Percentiles rank a stretch among this genome's conserved stretches.
Evolutionary conservation across 129 eudicot genomes (phyloP).

Genomic region (Logfia minima): DNA sequence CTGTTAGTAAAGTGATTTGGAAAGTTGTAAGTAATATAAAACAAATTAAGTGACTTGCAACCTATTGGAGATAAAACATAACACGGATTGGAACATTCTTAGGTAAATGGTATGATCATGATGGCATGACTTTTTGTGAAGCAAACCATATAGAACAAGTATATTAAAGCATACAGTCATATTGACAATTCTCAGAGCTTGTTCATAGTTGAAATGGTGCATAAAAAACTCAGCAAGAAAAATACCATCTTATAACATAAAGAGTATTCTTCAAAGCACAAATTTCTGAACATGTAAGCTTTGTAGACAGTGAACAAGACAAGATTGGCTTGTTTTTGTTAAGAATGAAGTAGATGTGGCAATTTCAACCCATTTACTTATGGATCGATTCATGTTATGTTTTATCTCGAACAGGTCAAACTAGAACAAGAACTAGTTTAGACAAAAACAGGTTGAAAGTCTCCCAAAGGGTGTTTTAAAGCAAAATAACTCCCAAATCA

Average conservation of each 20-base stretch:
- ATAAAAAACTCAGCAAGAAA: background rate
- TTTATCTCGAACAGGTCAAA: background rate
- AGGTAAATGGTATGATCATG: background rate
- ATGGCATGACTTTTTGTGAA: background rate
- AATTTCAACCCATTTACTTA: background rate
- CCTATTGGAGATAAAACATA: background rate
- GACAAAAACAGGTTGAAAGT: background rate
- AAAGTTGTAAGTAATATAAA: background rate
- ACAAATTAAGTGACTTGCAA: background rate
- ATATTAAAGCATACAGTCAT: background rate
- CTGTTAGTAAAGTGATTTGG: background rate
- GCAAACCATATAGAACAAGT: background rate
- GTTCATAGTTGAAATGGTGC: background rate
- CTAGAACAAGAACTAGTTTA: background rate
- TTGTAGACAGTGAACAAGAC: background rate
- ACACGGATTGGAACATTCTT: background rate
- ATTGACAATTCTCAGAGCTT: background rate
- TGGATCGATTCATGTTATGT: background rate
- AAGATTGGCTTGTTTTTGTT: background rate
- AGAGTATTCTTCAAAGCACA: background rate
- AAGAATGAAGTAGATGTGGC: background rate
- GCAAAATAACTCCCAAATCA: background rate
- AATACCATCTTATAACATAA: background rate
- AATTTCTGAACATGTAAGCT: background rate
- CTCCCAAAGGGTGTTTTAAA: background rate